Conservation (phyloP, 805 yeast species). For the Candida caryicola region DNA sequence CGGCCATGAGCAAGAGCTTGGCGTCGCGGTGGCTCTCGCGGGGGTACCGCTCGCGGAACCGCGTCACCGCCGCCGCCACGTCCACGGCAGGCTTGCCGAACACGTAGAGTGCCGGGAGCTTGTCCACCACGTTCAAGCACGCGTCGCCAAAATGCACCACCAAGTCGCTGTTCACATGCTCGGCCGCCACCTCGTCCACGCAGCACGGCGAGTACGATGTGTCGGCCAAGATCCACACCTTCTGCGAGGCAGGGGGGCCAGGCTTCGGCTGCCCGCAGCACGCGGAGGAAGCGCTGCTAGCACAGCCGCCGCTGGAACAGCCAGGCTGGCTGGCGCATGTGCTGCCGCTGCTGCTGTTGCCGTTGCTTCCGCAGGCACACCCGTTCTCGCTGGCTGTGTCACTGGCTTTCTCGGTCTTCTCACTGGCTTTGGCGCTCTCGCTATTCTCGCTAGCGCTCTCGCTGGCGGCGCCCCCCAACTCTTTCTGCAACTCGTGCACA, state of each 20-base stretch:
- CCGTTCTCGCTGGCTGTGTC: neutral
- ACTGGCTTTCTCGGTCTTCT: neutral
- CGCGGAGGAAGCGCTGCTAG: neutral
- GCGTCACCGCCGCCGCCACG: conserved; percentile 28
- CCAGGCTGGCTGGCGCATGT: conserved; percentile 2
- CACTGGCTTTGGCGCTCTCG: neutral
- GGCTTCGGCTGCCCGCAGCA: neutral
- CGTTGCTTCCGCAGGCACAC: neutral
- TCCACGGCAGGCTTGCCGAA: conserved; percentile 69
- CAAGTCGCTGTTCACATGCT: conserved; percentile 80
- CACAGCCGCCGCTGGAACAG: conserved; percentile 4
- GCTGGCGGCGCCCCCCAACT: conserved; percentile 16
- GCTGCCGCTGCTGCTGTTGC: neutral
- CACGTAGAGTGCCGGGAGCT: conserved; percentile 72
- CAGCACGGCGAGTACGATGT: conserved; percentile 96
- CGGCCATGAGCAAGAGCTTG: conserved; percentile 67
- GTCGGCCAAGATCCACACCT: conserved; percentile 85
- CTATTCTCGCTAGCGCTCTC: neutral
- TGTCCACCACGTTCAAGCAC: conserved; percentile 76
- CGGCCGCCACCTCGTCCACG: conserved; percentile 95
- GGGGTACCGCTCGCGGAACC: conserved; percentile 43
- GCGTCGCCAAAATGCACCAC: conserved; percentile 95
- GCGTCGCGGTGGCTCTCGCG: conserved; percentile 25
- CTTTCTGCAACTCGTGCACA: conserved; percentile 50
- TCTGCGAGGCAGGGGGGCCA: too few relatives aligned